Percentiles rank a stretch among this genome's conserved stretches.
Conservation (phyloP, 805 yeast genomes). For the Candida stauntonica region DNA sequence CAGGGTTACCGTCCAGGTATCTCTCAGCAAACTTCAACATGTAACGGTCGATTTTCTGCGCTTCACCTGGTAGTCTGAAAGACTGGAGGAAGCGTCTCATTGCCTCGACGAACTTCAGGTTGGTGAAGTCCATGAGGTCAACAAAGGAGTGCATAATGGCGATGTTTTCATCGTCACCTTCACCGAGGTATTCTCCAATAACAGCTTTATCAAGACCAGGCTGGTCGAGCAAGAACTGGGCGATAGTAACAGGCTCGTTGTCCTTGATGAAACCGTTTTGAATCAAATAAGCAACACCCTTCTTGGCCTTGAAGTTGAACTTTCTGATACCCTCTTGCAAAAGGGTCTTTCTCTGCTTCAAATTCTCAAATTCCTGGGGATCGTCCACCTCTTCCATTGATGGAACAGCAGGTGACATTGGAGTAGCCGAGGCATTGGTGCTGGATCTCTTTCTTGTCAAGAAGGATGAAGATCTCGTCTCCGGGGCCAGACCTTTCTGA, state of each 20-base stretch:
- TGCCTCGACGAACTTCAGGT: conserved; percentile 74
- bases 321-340: conserved; percentile 70
- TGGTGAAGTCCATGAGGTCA: conserved; percentile 74
- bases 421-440: conserved; percentile 23
- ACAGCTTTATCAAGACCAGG: conserved; percentile 78
- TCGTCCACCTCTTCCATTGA: conserved; percentile 49
- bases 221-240: conserved; percentile 65
- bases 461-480: conserved; percentile 19
- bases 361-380: conserved; percentile 78
- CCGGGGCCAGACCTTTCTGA: conserved; percentile 50
- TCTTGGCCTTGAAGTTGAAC: conserved; percentile 82
- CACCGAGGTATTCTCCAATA: conserved; percentile 91
- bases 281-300: conserved; percentile 63
- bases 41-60: conserved; percentile 94
- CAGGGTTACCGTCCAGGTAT: conserved; percentile 83
- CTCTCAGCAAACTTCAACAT: conserved; percentile 97
- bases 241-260: conserved; percentile 64
- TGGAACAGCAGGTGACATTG: conserved; percentile 6
- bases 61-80: conserved; percentile 95
- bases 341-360: conserved; percentile 79
- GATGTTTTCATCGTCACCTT: conserved; percentile 72
- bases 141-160: conserved; percentile 92
- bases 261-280: conserved; percentile 59
- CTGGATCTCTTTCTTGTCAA: conserved; percentile 26
- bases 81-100: conserved; percentile 78